phyloP scores from a whole-genome alignment of 2,329 filamentous ascomycete genomes.

The Metarhizium rileyi region DNA sequence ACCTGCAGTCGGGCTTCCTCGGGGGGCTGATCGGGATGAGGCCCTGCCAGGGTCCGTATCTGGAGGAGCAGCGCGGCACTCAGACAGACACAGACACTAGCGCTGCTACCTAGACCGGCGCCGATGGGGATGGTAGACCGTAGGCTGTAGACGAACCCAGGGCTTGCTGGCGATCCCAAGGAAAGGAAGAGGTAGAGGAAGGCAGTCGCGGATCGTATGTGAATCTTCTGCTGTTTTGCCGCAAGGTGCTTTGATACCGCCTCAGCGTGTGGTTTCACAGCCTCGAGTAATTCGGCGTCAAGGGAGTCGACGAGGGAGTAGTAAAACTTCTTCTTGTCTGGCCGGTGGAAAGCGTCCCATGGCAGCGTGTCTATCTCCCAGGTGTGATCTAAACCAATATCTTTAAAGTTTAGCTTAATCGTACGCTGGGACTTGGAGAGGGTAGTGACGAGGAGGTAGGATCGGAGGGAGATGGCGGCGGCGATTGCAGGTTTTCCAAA shows the following conservation, averaged over 20 bases:
- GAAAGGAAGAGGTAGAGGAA: background rate
- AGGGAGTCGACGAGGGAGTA: background rate
- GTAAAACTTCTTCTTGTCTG: background rate
- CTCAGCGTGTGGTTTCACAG: background rate
- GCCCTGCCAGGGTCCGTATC: constrained; percentile 4
- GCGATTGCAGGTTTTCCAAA: constrained; percentile 11
- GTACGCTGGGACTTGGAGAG: constrained; percentile 7
- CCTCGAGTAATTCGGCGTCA: background rate
- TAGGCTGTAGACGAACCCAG: background rate
- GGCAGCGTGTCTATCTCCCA: constrained; percentile 9
- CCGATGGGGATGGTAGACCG: constrained; percentile 10
- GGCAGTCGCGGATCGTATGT: background rate
- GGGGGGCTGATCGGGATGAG: constrained; percentile 6
- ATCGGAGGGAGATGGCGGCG: constrained; percentile 11
- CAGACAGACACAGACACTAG: constrained; percentile 11
- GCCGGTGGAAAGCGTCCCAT: background rate
- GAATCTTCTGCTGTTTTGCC: background rate
- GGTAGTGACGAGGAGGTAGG: constrained; percentile 10
- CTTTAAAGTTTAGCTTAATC: constrained; percentile 9
- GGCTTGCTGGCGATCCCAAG: background rate
- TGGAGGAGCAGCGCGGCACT: constrained; percentile 10
- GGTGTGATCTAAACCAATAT: constrained; percentile 9
- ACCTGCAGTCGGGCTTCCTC: background rate
- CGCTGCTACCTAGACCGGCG: constrained; percentile 10
- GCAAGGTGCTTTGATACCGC: background rate